Base-by-base conservation (phyloP, 768 basidiomycete genomes). In the Dictyophora rubrovolvata region DNA sequence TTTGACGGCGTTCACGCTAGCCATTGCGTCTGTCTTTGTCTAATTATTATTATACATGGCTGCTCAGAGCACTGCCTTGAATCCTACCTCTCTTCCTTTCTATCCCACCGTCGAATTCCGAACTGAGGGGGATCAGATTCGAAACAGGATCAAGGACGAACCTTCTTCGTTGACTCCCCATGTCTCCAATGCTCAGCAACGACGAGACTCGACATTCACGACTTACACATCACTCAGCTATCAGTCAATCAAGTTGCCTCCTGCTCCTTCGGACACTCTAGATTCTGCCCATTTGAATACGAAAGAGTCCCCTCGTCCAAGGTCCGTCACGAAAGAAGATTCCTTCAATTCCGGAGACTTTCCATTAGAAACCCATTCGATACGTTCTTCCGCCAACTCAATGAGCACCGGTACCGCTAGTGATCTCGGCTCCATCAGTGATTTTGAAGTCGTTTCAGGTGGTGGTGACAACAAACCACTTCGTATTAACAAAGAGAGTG, bases 11-110 rank as follows among this genome's bases (percentile, higher is more conserved):
- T 54, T 54, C 48, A 50, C 53, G 18, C 46, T 28, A 17, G 20
- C 23, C 37, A 55, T 49, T 60, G 63, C 60, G 63, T 58, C 56
- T 63, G 63, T 63, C 63, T 55, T 49, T 37, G n/a, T 56, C 23
- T 48, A 54, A 48, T 60, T 68, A 63, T 60, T 64, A 63, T 63
- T 64, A 28, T 28, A 63, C 68, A 74, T 72, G 68, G 87, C 89
- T 84, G 83, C 86, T 62, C 83, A 82, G 78, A 87, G 83, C 66
- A 84, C 81, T 66, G 78, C 86, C 61, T 75, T 90, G 65, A 89
- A 90, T 71, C 87, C 89, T 63, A 78, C 87, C 62, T 91, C 88
- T 60, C 83, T 83, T 69, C 89, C 89, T 54, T 91, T 91, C 79
- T 89, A 89, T 70, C 89, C 89, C 62, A 86, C 85, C 56, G 79